Conservation (phyloP, 2,329 filamentous ascomycete species). For the Xylariaceae sp. region DNA sequence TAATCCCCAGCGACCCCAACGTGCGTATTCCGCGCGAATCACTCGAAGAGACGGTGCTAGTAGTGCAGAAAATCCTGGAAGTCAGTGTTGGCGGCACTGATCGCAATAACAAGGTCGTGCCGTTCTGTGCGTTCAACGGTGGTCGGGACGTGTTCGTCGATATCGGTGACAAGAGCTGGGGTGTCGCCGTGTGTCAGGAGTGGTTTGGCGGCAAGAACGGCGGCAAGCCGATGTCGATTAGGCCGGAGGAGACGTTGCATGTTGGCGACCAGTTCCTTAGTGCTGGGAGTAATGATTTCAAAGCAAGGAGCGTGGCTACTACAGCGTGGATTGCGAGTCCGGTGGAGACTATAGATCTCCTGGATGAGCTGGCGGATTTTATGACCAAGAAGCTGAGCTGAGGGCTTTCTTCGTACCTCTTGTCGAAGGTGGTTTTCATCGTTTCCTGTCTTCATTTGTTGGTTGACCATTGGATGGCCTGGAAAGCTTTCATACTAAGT, state of each 20-base stretch:
- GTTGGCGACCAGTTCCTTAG: constrained; percentile 96
- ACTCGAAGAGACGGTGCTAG: constrained; percentile 90
- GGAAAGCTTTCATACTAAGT: neutral
- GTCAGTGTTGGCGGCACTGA: constrained; percentile 56
- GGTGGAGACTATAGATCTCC: constrained; percentile 77
- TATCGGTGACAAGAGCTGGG: constrained; percentile 97
- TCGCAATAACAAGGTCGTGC: constrained; percentile 44
- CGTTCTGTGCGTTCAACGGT: constrained; percentile 97
- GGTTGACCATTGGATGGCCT: neutral
- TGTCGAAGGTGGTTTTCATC: neutral
- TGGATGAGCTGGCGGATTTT: constrained; percentile 72
- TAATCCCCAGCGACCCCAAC: constrained; percentile 59
- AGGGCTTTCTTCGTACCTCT: neutral
- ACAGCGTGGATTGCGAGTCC: constrained; percentile 97
- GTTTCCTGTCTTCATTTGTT: neutral
- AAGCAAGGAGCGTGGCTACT: constrained; percentile 83
- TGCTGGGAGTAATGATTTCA: constrained; percentile 95
- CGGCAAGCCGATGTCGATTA: constrained; percentile 40
- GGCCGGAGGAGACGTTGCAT: constrained; percentile 76
- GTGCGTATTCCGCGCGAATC: constrained; percentile 76
- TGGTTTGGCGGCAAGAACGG: constrained; percentile 64
- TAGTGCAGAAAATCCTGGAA: constrained; percentile 89
- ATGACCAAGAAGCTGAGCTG: constrained; percentile 41
- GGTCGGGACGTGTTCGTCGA: constrained; percentile 98
- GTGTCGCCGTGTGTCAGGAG: constrained; percentile 83